Base-by-base conservation (phyloP, 176 grass and related monocot genomes). In the Triticum turgidum region DNA sequence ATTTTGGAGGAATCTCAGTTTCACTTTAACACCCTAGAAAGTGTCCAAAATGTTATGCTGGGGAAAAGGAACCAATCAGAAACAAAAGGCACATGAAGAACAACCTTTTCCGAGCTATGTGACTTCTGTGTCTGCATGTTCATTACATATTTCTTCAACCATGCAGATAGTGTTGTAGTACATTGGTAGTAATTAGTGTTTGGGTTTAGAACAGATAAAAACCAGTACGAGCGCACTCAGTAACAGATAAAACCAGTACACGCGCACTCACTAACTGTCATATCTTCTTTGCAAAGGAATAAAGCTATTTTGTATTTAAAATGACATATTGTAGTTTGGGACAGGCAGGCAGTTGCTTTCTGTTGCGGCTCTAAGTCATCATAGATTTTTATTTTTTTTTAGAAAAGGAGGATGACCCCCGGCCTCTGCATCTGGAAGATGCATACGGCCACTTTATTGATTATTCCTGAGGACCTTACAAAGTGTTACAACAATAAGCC, bases 281-380 rank as follows among this genome's bases (percentile, higher is more conserved):
- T 68, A 61, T 47, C 10, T 47, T 79, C 24, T 87, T 78, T 65
- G 8, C 20, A 29, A 25, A 72, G 42, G 15, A 9, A 45, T 80
- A 47, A 8, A 17, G 6, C 45, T 47, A 56, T 84, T 30, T 87
- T 32, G 74, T 49, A 38, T 76, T 66, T 69, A 61, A 45, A 75
- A 84, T 61, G 14, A 3, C 51, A 70, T 22, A 56, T 81, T 42
- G 25, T 59, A 73, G 41, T 65, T 86, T 91, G 33, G 70, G 80
- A 62, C 14, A 54, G 61, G 51, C 32, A 65, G 6, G 58, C 32
- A 73, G 56, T 87, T 82, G 65, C 42, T 73, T 86, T 82, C n/a
- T 65, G n/a, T 64, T 82, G 78, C 51, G 56, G 71, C 41, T 65
- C 67, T 14, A 85, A 29, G 49, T 44, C 64, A 38, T 84, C 64